Conservation (phyloP, 192 early-diverging fungal species). For the Pecoramyces ruminantium region DNA sequence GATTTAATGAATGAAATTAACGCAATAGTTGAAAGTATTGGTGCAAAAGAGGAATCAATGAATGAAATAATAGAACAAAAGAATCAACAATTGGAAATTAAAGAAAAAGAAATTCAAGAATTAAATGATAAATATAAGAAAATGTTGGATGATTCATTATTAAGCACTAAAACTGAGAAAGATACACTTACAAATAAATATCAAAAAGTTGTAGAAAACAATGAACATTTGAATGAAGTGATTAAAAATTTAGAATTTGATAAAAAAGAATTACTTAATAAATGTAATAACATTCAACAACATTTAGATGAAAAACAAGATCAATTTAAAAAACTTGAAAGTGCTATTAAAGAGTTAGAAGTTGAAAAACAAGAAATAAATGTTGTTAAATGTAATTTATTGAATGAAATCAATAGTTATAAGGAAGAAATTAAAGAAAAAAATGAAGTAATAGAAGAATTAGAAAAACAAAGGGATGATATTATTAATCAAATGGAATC, state of each 20-base stretch:
- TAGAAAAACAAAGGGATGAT: background rate
- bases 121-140: background rate
- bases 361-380: background rate
- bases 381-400: background rate
- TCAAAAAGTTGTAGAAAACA: background rate
- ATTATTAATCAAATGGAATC: background rate
- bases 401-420: background rate
- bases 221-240: background rate
- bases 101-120: background rate
- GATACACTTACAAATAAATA: background rate
- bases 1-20: background rate
- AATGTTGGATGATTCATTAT: background rate
- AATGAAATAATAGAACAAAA: background rate
- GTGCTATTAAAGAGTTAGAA: background rate
- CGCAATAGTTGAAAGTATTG: background rate
- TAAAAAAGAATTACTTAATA: background rate
- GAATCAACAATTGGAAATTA: background rate
- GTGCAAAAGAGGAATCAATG: background rate
- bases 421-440: background rate
- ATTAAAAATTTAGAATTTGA: background rate
- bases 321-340: background rate
- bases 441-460: background rate
- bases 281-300: background rate
- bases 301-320: background rate
- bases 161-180: background rate